phyloP scores from a whole-genome alignment of 352 stramenopile species.

The Phytophthora agathidicida region DNA sequence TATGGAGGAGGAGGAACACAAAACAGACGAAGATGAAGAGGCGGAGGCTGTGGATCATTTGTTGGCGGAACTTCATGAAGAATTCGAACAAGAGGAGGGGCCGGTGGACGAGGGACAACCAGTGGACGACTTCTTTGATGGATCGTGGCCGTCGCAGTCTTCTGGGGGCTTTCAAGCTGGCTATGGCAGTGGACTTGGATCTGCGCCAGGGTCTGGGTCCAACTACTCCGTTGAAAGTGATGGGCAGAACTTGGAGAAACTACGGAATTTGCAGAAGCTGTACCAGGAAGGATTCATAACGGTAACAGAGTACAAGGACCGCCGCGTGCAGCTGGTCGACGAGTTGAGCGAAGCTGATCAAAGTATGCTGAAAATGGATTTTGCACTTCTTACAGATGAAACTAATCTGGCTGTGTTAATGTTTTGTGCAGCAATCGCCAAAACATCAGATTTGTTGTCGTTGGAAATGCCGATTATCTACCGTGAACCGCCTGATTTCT shows the following conservation, averaged over 20 bases:
- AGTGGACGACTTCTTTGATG: constrained; percentile 27
- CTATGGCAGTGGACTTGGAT: constrained; percentile 1
- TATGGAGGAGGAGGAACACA: constrained; percentile 32
- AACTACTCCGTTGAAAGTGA: constrained; percentile 38
- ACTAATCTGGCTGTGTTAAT: constrained; percentile 16
- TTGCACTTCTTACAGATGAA: neutral
- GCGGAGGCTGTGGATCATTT: constrained; percentile 11
- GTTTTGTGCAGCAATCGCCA: constrained; percentile 50
- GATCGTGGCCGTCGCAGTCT: constrained; percentile 18
- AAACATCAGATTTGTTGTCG: constrained; percentile 62
- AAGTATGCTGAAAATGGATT: constrained; percentile 44
- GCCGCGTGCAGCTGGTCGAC: constrained; percentile 66
- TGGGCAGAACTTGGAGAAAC: constrained; percentile 58
- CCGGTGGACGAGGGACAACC: constrained; percentile 4
- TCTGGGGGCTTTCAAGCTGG: neutral
- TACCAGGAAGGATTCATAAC: constrained; percentile 86
- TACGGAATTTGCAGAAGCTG: constrained; percentile 73
- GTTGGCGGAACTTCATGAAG: constrained; percentile 19
- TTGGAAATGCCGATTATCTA: constrained; percentile 65
- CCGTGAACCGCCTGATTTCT: constrained; percentile 69
- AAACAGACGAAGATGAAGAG: constrained; percentile 32
- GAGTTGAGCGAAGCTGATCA: constrained; percentile 58
- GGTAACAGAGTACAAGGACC: constrained; percentile 80
- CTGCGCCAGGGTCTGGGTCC: constrained; percentile 1
- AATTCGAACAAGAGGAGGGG: constrained; percentile 25